Base-by-base conservation (phyloP, 2,329 filamentous ascomycete species). In the Xylariaceae sp. region DNA sequence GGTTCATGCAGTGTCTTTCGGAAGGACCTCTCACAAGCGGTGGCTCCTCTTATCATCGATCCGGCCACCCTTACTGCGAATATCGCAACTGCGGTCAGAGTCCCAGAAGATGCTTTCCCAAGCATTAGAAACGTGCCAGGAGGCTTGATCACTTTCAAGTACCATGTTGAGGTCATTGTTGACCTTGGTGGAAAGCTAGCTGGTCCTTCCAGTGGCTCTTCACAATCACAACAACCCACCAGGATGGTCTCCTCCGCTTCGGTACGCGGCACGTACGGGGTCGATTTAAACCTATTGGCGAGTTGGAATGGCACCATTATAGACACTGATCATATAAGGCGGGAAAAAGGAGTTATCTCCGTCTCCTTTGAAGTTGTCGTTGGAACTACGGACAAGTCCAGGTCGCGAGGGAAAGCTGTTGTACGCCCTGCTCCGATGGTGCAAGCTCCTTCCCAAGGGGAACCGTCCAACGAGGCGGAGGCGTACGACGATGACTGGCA, bases 121-220 rank as follows among this genome's bases (percentile, higher is more conserved):
- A 96, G 93, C 2, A 98, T 98, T 61, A 87, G 87, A 24, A 88
- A 88, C 52, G 92, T 97, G 0, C 95, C 95, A 0, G 92, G 94
- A 3, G 88, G 91, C 29, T 95, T 98, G 87, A 95, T 99, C 63
- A 92, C 88, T 66, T 98, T 99, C 78, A 91, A 89, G 65, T 98
- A 99, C 70, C 91, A 93, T 65, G 83, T 97, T 17, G 95, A 99
- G 73, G 91, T 97, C 2, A 88, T 98, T 24, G 86, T 97, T 19
- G 95, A 99, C 70, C 81, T 98, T 0, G 93, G 95, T 43, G 94
- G 94, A 33, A 95, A 92, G 71, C 77, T 97, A 37, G 83, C 84
- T 63, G 76, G 87, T 16, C 83, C 84, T 77, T 70, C 81, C 63
- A 64, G 77, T 67, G 41, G 72, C 68, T 39, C 74, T 74, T 23